These are phyloP conservation scores for Spathaspora gorwiae DNA, from an alignment of 805 yeast species.

Conservation along the genomic window DNA sequence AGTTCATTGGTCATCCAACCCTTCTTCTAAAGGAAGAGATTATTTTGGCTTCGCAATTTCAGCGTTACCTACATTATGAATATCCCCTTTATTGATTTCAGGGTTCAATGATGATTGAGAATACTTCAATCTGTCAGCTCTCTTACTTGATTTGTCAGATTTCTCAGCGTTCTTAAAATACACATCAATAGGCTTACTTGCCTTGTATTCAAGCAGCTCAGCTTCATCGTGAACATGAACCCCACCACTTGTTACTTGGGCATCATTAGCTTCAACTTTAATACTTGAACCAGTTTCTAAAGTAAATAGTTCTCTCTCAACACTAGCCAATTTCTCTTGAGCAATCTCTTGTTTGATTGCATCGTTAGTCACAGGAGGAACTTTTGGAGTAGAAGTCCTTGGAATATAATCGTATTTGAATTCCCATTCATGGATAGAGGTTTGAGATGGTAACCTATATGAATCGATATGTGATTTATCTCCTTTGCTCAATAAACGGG, in stretches of 20 bases:
- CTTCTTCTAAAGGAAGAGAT: too few species aligned
- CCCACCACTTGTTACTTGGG: slow-evolving; percentile 41
- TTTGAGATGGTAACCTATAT: slow-evolving; percentile 45
- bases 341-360: slow-evolving; percentile 48
- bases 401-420: slow-evolving; percentile 45
- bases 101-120: slow-evolving; percentile 40
- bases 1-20: too few species aligned
- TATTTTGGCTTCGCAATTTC: slow-evolving; percentile 4
- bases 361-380: slow-evolving; percentile 44
- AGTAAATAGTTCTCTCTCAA: slow-evolving; percentile 33
- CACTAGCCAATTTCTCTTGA: slow-evolving; percentile 33
- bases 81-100: slow-evolving; percentile 32
- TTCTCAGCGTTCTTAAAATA: slow-evolving; percentile 10
- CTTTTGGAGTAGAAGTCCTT: slow-evolving; percentile 34
- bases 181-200: slow-evolving; percentile 32
- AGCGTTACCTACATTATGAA: slow-evolving; percentile 31
- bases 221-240: slow-evolving; percentile 35
- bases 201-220: slow-evolving; percentile 36
- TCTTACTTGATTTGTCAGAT: slow-evolving; percentile 17
- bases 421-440: slow-evolving; percentile 47
- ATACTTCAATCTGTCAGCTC: slow-evolving; percentile 37
- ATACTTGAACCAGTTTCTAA: slow-evolving; percentile 31
- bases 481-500: slow-evolving; percentile 31
- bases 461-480: slow-evolving; percentile 57
- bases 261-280: slow-evolving; percentile 42